Base-by-base conservation (phyloP, 768 basidiomycete species). In the Favolaschia claudopus region DNA sequence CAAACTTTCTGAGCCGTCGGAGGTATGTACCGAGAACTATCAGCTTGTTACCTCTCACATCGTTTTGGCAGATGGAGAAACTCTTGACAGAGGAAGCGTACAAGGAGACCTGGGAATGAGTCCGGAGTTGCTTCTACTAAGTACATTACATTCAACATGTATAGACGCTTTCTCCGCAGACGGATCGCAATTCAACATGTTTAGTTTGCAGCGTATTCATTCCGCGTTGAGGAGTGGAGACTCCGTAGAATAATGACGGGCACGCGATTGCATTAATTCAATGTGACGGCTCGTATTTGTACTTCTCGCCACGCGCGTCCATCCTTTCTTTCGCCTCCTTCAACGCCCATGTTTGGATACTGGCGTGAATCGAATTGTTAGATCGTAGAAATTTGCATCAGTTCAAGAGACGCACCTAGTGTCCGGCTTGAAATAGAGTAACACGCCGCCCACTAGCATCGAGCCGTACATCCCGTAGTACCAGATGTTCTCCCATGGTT, bases 401-500 rank as follows among this genome's bases (percentile, higher is more conserved):
- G 5, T 29, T 33, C 13, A 38, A 33, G 45, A 32, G 33, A 62
- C 90, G 59, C 64, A 95, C 95, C 91, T 94, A 17, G 92, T 95
- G 70, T 96, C 93, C 3, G 95, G 95, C 76, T 96, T 96, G 80
- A 95, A 96, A 75, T 93, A 93, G 24, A 94, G 76, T 71, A 92
- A 77, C 29, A 95, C 84, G 10, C 83, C 74, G 28, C 89, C 91
- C 60, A 95, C 76, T 5, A 80, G 85, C 85, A 97, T 89, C 13
- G 86, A 79, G 31, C 95, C 95, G 69, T 92, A 95, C 92, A 97
- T 95, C 29, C 95, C 95, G 60, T 87, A 72, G 69, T 93, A 92
- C 91, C 93, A 97, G 36, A 92, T 81, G 63, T 83, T 87, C 79
- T 97, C 95, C 95, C 95, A 97, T 22, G 89, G 85, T 72, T 96